Evolutionary conservation across 192 early-diverging fungal species (phyloP).

Genomic region (Jimgerdemannia flammicorona): DNA sequence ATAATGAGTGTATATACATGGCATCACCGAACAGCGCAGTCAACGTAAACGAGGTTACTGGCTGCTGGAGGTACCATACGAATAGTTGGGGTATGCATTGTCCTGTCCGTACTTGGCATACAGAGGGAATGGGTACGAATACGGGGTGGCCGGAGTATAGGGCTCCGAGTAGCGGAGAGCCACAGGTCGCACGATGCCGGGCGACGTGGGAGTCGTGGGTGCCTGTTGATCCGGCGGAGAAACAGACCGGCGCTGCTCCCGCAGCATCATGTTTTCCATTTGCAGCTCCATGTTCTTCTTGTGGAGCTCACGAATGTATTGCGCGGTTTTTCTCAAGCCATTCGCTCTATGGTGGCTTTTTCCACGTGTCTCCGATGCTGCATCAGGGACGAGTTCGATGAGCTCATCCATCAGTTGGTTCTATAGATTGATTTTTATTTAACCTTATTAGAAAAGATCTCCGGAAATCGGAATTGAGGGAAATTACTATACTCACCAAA

Average conservation of each 20-base stretch:
- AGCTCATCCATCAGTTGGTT: conserved; percentile 41
- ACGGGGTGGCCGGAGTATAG: not conserved
- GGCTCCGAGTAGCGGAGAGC: not conserved
- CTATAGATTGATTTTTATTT: not conserved
- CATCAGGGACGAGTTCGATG: conserved; percentile 30
- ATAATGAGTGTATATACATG: too few relatives aligned
- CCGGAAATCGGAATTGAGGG: not conserved
- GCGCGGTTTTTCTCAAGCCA: conserved; percentile 33
- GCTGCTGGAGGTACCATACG: too few relatives aligned
- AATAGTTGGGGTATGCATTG: too few relatives aligned
- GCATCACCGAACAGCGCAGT: too few relatives aligned
- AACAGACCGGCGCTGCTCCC: not conserved
- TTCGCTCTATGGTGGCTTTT: conserved; percentile 44
- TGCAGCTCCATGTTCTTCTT: conserved; percentile 44
- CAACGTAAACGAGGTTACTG: too few relatives aligned
- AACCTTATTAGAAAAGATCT: not conserved
- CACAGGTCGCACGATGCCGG: not conserved
- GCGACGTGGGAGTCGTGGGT: not conserved
- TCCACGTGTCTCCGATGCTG: conserved; percentile 17
- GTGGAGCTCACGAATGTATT: conserved; percentile 60
- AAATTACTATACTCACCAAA: conserved; percentile 30
- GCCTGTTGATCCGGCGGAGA: not conserved
- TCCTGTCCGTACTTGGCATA: too few relatives aligned
- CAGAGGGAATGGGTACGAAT: too few relatives aligned
- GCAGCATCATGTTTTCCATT: not conserved